Base-by-base conservation (phyloP, 495 filamentous ascomycete genomes). In the Opeltia flavorubescens region DNA sequence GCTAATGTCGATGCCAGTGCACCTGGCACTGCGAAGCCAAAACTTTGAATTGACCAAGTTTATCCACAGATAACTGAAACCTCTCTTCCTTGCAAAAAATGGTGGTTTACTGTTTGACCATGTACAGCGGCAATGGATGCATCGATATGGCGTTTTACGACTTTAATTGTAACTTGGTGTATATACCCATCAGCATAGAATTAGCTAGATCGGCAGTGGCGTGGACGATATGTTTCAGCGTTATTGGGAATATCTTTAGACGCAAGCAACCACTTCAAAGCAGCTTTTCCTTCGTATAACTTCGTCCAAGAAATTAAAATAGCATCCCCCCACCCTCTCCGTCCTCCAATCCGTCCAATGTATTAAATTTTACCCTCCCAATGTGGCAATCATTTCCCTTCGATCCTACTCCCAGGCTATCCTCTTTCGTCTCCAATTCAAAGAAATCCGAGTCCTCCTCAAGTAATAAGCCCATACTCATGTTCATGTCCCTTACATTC, bases 1-100 rank as follows among this genome's bases (percentile, higher is more conserved):
- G 60, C 89, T 28, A 96, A 95, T 64, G 65, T 78, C 54, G 91
- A 95, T 57, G 91, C 89, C 2, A 93, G 79, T 46, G 86, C 84
- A 27, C 58, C 72, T 3, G 60, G 51, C 3, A 64, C 69, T 12
- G 46, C 65, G 18, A 81, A 83, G 58, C 57, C 80, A 17, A 83
- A 80, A 53, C 64, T 82, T 46, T 83, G 49, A 62, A 43, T 23
- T n/a, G n/a, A n/a, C n/a, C n/a, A n/a, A n/a, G n/a, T n/a, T n/a
- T n/a, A n/a, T n/a, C n/a, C n/a, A n/a, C n/a, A n/a, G n/a, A n/a
- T n/a, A n/a, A n/a, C n/a, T n/a, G n/a, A n/a, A n/a, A n/a, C n/a
- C n/a, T n/a, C n/a, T n/a, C n/a, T n/a, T n/a, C n/a, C n/a, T n/a
- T n/a, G n/a, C n/a, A n/a, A n/a, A n/a, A n/a, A n/a, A n/a, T n/a